These are phyloP conservation scores for Bruguiera parviflora DNA, from an alignment of 345 rosid species.

Conservation along the genomic window DNA sequence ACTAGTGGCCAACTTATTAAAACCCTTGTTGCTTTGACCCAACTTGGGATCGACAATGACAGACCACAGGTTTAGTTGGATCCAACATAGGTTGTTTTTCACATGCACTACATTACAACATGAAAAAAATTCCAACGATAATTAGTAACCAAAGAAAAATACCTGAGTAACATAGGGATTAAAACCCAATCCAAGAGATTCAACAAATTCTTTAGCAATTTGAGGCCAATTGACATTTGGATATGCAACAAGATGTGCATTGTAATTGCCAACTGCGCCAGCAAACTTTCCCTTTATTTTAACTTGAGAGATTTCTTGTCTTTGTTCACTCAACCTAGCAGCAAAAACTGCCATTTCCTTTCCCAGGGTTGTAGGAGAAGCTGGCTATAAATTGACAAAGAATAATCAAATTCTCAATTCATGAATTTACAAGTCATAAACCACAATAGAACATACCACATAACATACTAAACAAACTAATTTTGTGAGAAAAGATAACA, in stretches of 20 bases:
- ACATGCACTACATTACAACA: background rate
- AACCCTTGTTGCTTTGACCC: no score
- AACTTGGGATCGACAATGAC: no score
- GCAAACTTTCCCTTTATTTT: constrained; percentile 89
- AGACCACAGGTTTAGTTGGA: no score
- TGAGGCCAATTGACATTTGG: constrained; percentile 68
- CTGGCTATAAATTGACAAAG: constrained; percentile 54
- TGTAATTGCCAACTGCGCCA: constrained; percentile 96
- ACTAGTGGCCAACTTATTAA: no score
- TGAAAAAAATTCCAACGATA: background rate
- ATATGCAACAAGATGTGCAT: constrained; percentile 89
- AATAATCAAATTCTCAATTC: constrained; percentile 8
- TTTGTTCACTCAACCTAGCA: constrained; percentile 74
- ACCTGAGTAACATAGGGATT: constrained; percentile 96
- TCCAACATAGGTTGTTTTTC: no score
- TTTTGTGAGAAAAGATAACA: constrained; percentile 2
- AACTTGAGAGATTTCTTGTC: constrained; percentile 61
- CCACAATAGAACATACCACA: background rate
- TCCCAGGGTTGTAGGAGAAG: constrained; percentile 90
- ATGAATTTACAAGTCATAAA: background rate
- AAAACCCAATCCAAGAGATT: constrained; percentile 75
- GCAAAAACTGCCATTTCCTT: constrained; percentile 97
- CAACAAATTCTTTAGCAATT: constrained; percentile 74
- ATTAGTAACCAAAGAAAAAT: background rate
- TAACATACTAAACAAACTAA: background rate